These are phyloP conservation scores for Clavariopsis aquatica DNA, from an alignment of 495 filamentous ascomycete genomes.

Conservation along the genomic window DNA sequence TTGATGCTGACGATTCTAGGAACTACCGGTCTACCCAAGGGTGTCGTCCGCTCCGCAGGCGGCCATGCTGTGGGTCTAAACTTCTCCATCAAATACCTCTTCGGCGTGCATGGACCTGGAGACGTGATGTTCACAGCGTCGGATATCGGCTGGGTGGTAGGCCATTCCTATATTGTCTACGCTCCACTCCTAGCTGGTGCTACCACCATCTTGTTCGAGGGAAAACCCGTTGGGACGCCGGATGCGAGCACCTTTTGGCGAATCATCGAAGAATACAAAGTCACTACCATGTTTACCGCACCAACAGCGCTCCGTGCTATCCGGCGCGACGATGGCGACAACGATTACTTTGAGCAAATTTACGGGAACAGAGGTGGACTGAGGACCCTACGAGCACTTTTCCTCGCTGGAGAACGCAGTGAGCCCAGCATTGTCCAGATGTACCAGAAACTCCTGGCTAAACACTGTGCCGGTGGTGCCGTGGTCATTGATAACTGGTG, in stretches of 20 bases:
- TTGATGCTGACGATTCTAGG: slow-evolving; percentile 48
- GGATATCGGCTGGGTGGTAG: slow-evolving; percentile 51
- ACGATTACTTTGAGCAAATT: slow-evolving; percentile 59
- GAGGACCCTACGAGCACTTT: slow-evolving; percentile 67
- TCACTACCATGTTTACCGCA: slow-evolving; percentile 81
- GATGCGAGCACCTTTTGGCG: slow-evolving; percentile 87
- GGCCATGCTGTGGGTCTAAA: slow-evolving; percentile 87
- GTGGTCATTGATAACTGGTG: slow-evolving; percentile 93
- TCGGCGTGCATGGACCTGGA: slow-evolving; percentile 74
- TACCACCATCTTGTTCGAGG: slow-evolving; percentile 85
- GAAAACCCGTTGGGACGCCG: slow-evolving; percentile 88
- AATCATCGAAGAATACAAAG: slow-evolving; percentile 78
- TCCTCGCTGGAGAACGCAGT: slow-evolving; percentile 85
- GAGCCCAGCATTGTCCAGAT: slow-evolving; percentile 81
- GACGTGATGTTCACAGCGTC: slow-evolving; percentile 80
- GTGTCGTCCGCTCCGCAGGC: slow-evolving; percentile 78
- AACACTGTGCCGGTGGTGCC: slow-evolving; percentile 63
- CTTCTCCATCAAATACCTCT: slow-evolving; percentile 74
- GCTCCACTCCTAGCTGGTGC: slow-evolving; percentile 80
- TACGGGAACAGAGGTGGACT: slow-evolving; percentile 65
- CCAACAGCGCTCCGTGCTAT: slow-evolving; percentile 87
- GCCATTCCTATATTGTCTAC: slow-evolving; percentile 64
- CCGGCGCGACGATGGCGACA: slow-evolving; percentile 77
- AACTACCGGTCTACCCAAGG: slow-evolving; percentile 86
- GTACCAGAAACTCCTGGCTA: slow-evolving; percentile 69